These are phyloP conservation scores for Myxozyma neglecta DNA, from an alignment of 805 yeast species.

Conservation along the genomic window DNA sequence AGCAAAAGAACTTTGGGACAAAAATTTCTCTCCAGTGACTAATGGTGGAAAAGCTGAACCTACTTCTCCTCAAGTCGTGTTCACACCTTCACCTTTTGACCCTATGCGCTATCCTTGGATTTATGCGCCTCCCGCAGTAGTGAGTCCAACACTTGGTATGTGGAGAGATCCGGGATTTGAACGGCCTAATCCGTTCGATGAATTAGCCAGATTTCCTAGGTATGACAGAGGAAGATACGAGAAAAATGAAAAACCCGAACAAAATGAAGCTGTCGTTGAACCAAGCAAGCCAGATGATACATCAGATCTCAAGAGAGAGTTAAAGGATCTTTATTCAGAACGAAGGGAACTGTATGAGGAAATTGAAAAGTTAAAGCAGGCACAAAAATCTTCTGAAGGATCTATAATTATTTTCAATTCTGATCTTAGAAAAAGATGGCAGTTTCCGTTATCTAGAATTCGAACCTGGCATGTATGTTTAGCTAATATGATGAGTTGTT, in stretches of 20 bases:
- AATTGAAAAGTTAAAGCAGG: neutral
- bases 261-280: neutral
- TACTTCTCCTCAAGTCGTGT: too few relatives aligned
- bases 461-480: slow-evolving; percentile 16
- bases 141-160: too few relatives aligned
- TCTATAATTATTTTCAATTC: slow-evolving; percentile 3
- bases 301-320: neutral
- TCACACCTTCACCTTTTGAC: too few relatives aligned
- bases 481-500: neutral
- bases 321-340: slow-evolving; percentile 8
- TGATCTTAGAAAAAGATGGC: slow-evolving; percentile 17
- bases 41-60: too few relatives aligned
- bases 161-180: too few relatives aligned
- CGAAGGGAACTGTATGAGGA: slow-evolving; percentile 9
- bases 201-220: too few relatives aligned
- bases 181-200: too few relatives aligned
- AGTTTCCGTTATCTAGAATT: slow-evolving; percentile 16
- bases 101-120: too few relatives aligned
- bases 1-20: too few relatives aligned
- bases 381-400: neutral
- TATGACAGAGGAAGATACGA: neutral
- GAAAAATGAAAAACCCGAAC: neutral
- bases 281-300: neutral
- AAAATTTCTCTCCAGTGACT: too few relatives aligned
- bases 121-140: too few relatives aligned